Conservation (phyloP, 768 basidiomycete genomes). For the Suillus cothurnatus region DNA sequence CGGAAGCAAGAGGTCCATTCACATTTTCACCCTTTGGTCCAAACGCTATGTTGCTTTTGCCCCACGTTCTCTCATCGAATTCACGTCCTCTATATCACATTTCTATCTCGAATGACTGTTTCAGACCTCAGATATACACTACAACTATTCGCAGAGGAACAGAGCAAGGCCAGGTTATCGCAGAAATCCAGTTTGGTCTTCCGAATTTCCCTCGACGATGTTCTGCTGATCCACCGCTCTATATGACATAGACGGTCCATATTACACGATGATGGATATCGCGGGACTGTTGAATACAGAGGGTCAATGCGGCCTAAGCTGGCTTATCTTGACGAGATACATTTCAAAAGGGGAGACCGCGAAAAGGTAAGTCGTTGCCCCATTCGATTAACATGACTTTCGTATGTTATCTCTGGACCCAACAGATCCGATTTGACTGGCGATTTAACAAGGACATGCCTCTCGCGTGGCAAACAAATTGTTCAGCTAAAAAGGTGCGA, state of each 20-base stretch:
- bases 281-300: not conserved
- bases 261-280: not conserved
- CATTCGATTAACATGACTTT: not conserved
- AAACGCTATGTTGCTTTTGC: conserved; percentile 18
- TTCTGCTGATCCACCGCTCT: not conserved
- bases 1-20: conserved; percentile 6
- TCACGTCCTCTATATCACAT: conserved; percentile 14
- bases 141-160: conserved; percentile 6
- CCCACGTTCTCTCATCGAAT: conserved; percentile 8
- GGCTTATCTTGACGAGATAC: not conserved
- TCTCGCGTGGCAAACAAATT: not conserved
- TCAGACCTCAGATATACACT: conserved; percentile 3
- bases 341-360: not conserved
- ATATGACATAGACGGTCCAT: not conserved
- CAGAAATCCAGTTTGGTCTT: not conserved
- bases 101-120: conserved; percentile 6
- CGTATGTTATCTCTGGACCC: not conserved
- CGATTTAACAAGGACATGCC: not conserved
- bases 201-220: not conserved
- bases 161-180: not conserved
- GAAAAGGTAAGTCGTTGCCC: not conserved
- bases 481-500: not conserved
- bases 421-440: not conserved
- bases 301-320: not conserved
- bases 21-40: conserved; percentile 11